Percentiles rank a stretch among this genome's conserved stretches.
Conservation (phyloP, 371 early-diverging fungal genomes). For the Mucor lusitanicus region DNA sequence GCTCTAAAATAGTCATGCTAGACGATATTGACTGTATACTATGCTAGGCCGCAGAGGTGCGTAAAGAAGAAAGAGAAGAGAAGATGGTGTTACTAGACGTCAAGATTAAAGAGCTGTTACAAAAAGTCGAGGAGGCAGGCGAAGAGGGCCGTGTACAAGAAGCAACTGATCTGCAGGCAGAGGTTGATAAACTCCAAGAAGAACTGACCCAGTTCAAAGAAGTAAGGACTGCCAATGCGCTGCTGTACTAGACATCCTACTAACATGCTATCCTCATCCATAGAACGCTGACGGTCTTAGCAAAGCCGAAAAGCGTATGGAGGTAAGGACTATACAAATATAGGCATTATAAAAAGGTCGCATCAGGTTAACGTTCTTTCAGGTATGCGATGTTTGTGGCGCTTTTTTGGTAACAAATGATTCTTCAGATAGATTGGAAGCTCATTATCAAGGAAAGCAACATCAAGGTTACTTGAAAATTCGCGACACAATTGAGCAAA, state of each 20-base stretch:
- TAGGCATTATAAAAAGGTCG: not conserved
- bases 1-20: not conserved
- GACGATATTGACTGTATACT: not conserved
- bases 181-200: slow-evolving; percentile 67
- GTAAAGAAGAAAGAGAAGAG: slow-evolving; percentile 83
- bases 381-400: slow-evolving; percentile 88
- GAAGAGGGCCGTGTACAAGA: slow-evolving; percentile 82
- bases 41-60: slow-evolving; percentile 58
- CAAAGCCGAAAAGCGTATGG: slow-evolving; percentile 77
- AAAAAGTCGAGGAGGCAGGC: slow-evolving; percentile 74
- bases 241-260: not conserved
- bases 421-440: slow-evolving; percentile 79
- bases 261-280: not conserved
- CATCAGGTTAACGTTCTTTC: not conserved
- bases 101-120: slow-evolving; percentile 73
- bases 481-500: slow-evolving; percentile 77
- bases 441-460: slow-evolving; percentile 88
- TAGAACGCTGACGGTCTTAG: slow-evolving; percentile 68
- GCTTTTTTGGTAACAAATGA: slow-evolving; percentile 87
- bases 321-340: slow-evolving; percentile 32
- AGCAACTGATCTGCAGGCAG: slow-evolving; percentile 64
- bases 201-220: slow-evolving; percentile 66
- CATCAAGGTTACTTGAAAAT: slow-evolving; percentile 86
- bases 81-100: slow-evolving; percentile 82
- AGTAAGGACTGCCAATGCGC: slow-evolving; percentile 27